phyloP scores from a whole-genome alignment of 331 rosid species.

The Pyrus hybrid region DNA sequence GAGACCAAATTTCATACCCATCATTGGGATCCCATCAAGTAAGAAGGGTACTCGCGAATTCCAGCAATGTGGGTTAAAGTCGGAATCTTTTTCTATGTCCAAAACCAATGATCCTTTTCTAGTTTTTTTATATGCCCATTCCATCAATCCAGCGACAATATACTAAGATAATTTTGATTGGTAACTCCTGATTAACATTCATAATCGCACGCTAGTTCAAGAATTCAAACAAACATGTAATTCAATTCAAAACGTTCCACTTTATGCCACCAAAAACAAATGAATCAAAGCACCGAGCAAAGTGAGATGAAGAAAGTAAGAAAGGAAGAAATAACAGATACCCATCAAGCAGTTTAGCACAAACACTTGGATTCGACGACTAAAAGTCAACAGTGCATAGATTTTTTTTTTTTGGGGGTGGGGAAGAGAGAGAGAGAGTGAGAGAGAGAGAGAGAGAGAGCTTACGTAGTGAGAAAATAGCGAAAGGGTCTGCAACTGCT shows the following conservation, averaged over 20 bases:
- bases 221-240: background rate
- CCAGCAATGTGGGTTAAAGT: background rate
- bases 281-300: background rate
- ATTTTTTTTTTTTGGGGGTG: no score
- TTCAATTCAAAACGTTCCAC: background rate
- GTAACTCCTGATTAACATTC: background rate
- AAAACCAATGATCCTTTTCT: no score
- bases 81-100: background rate
- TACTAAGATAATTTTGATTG: no score
- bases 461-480: constrained; percentile 20
- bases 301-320: background rate
- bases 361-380: background rate
- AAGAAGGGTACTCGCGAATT: background rate
- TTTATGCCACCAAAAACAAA: background rate
- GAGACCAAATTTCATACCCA: background rate
- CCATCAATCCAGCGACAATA: background rate
- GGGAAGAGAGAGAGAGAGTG: fast-evolving
- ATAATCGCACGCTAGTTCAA: background rate
- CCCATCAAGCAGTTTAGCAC: background rate
- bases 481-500: background rate
- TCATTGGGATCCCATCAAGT: background rate
- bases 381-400: background rate
- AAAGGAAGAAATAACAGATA: background rate
- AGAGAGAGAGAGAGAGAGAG: background rate
- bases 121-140: background rate